A percentile compares a stretch with the other conserved stretches of the same genome.
Evolutionary conservation across 2,329 filamentous ascomycete genomes (phyloP).

Genomic region (Cladosporium sp.): DNA sequence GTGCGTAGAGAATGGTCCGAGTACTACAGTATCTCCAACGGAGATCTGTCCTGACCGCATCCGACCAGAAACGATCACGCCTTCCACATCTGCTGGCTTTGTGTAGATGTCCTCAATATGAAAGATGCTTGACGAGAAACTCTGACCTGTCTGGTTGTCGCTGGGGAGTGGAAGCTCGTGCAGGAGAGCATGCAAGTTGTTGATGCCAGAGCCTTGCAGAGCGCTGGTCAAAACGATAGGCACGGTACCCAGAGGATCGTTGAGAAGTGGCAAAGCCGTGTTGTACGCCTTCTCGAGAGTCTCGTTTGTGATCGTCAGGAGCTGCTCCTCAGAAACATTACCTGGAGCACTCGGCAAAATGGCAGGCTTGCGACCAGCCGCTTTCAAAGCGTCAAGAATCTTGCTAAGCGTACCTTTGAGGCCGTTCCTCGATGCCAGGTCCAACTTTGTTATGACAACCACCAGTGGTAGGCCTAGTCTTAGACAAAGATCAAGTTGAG

Average conservation of each 20-base stretch:
- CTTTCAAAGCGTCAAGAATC: slow-evolving; percentile 73
- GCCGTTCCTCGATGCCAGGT: slow-evolving; percentile 70
- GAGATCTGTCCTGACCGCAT: slow-evolving; percentile 73
- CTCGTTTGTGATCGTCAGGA: slow-evolving; percentile 53
- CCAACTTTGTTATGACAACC: slow-evolving; percentile 85
- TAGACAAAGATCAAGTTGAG: slow-evolving; percentile 80
- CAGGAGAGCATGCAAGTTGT: slow-evolving; percentile 75
- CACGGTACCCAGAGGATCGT: slow-evolving; percentile 52
- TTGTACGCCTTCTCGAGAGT: slow-evolving; percentile 57
- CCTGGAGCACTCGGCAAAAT: slow-evolving; percentile 51
- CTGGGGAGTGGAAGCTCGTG: slow-evolving; percentile 64
- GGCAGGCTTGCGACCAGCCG: slow-evolving; percentile 66
- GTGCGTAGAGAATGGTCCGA: slow-evolving; percentile 62
- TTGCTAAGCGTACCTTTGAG: slow-evolving; percentile 68
- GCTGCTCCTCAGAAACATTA: slow-evolving; percentile 39
- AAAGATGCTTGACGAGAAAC: slow-evolving; percentile 52
- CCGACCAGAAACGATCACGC: slow-evolving; percentile 73
- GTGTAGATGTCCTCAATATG: slow-evolving; percentile 89
- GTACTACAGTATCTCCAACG: slow-evolving; percentile 70
- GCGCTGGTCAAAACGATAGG: slow-evolving; percentile 87
- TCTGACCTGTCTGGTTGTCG: neutral
- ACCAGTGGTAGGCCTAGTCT: slow-evolving; percentile 73
- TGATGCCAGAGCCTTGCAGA: slow-evolving; percentile 77
- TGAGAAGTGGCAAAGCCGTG: slow-evolving; percentile 49
- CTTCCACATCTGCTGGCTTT: slow-evolving; percentile 40